These are phyloP conservation scores for Ustilago cynodontis DNA, from an alignment of 1,284 basidiomycete genomes.

Conservation along the genomic window DNA sequence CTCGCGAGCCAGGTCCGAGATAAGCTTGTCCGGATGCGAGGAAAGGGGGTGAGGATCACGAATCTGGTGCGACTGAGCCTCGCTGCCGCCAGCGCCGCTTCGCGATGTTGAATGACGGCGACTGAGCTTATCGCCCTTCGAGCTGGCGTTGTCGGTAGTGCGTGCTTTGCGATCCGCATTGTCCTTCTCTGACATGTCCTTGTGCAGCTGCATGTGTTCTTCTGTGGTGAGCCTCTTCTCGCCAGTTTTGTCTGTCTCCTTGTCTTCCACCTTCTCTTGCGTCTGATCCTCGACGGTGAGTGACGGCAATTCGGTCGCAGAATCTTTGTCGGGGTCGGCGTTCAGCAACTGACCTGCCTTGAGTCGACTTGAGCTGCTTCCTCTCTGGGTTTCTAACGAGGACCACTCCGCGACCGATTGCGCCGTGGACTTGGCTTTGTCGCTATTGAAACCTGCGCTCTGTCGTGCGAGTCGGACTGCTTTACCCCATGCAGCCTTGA, in stretches of 20 bases:
- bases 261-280: conserved; percentile 1
- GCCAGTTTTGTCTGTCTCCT: not conserved
- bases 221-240: conserved; percentile 33
- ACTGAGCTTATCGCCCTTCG: conserved; percentile 7
- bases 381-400: conserved; percentile 41
- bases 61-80: conserved; percentile 34
- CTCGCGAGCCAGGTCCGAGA: conserved; percentile 81
- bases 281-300: conserved; percentile 13
- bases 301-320: not conserved
- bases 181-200: conserved; percentile 24
- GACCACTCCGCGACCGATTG: conserved; percentile 24
- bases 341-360: conserved; percentile 18
- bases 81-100: conserved; percentile 8
- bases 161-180: conserved; percentile 27
- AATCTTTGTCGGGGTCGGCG: not conserved
- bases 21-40: conserved; percentile 79
- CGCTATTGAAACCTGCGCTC: conserved; percentile 16
- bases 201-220: conserved; percentile 44
- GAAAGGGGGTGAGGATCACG: conserved; percentile 75
- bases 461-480: conserved; percentile 33
- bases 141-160: not conserved
- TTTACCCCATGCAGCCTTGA: conserved; percentile 41
- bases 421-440: conserved; percentile 6
- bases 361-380: conserved; percentile 35
- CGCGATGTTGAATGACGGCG: conserved; percentile 15